A percentile compares a stretch with the other conserved stretches of the same genome.
These are phyloP conservation scores for Cryphonectria parasitica DNA, from an alignment of 2,329 filamentous ascomycete genomes.

Conservation along the genomic window DNA sequence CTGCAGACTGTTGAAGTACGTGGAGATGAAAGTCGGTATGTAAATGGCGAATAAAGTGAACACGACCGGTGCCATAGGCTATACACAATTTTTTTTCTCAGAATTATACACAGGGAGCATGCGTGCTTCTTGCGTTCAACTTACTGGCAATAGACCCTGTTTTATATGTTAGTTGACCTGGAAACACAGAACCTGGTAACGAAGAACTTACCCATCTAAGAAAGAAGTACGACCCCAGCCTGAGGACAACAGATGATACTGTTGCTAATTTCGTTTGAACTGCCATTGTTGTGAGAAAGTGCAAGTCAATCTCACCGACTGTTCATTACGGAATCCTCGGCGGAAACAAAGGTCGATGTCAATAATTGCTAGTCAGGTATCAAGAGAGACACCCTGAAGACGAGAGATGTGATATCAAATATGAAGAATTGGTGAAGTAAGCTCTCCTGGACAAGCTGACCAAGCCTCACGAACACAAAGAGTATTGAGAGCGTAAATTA, in stretches of 20 bases:
- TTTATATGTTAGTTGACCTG: constrained; percentile 15
- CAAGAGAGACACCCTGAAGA: neutral
- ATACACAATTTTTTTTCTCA: constrained; percentile 4
- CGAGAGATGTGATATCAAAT: too few species aligned
- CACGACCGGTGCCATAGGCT: constrained; percentile 42
- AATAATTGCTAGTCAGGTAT: neutral
- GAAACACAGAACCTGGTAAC: too few species aligned
- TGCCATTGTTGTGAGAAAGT: constrained; percentile 34
- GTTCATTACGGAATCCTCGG: constrained; percentile 5
- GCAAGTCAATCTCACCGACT: neutral
- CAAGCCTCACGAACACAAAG: neutral
- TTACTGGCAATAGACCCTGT: constrained; percentile 44
- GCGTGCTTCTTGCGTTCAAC: constrained; percentile 22
- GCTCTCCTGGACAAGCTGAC: neutral
- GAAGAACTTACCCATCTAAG: constrained; percentile 60
- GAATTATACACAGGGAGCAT: neutral
- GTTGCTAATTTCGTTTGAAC: constrained; percentile 40
- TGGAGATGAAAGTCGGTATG: constrained; percentile 63
- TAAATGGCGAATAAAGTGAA: constrained; percentile 70
- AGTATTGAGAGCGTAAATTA: neutral
- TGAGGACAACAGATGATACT: constrained; percentile 54
- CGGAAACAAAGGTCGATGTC: neutral
- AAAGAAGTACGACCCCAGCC: constrained; percentile 59
- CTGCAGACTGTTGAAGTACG: constrained; percentile 59
- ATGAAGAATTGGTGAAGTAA: neutral